Base-by-base conservation (phyloP, 345 rosid species). In the Eucalyptus grandis region DNA sequence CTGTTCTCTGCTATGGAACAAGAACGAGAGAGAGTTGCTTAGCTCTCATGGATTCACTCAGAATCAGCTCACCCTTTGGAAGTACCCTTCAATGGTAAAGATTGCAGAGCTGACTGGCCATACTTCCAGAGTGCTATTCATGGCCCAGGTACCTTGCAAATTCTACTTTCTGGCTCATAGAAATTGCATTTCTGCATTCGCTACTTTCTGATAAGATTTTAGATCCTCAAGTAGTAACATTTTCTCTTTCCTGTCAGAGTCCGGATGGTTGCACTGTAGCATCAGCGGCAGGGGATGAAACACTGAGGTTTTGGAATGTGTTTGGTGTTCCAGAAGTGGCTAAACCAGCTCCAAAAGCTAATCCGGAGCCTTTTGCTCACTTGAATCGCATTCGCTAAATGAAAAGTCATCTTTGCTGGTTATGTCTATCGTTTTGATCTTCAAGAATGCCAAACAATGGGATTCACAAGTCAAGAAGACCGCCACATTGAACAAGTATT, bases 201-300 rank as follows among this genome's bases (percentile, higher is more conserved):
- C 43, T 86, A 9, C 58, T 49, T 49, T 46, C 58, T 49, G 54
- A 47, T 86, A 86, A 77, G 15, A 77, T 86, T 86, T 19, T 51
- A n/a, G 88, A 51, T 51, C n/a, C 56, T 87, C 44, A 30, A 65
- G 40, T n/a, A 17, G 12, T 87, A 27, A 87, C 77, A 60, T 62
- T 87, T 37, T 24, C 43, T 86, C 56, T 86, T 86, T 53, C 27
- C 43, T 86, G 22, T 30, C 53, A 86, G 87, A 86, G 87, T 86
- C n/a, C 87, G 56, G 87, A 86, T 86, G 43, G 81, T 58, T 93
- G 93, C 90, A 94, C 96, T 4, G 97, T 95, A 16, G 98, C 98
- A 44, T 91, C 98, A 27, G 98, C 97, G n/a, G 97, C 97, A 53
- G 96, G 94, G 60, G 97, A 96, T 37, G 98, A 96, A 87, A 96